A percentile compares a stretch with the other conserved stretches of the same genome.
These are phyloP conservation scores for Brettanomyces anomalus DNA, from an alignment of 805 yeast species.

Conservation along the genomic window DNA sequence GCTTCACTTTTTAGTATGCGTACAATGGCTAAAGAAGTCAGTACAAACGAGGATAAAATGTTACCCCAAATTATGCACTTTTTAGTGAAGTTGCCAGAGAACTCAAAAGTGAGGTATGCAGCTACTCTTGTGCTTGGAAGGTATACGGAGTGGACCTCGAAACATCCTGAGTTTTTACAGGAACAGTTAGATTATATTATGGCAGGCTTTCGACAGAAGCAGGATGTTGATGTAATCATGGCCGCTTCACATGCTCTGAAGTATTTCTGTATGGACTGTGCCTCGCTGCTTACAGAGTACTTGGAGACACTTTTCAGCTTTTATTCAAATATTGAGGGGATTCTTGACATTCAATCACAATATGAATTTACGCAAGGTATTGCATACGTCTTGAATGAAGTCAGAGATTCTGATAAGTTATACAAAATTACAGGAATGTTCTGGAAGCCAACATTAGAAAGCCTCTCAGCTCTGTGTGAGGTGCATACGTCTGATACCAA, in stretches of 20 bases:
- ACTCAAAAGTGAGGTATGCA: constrained; percentile 81
- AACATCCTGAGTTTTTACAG: constrained; percentile 75
- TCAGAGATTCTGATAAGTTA: constrained; percentile 39
- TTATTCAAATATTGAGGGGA: constrained; percentile 46
- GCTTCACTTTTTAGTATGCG: constrained; percentile 85
- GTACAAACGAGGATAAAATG: constrained; percentile 49
- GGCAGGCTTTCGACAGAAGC: constrained; percentile 47
- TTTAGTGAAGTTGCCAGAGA: constrained; percentile 68
- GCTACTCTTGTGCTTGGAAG: constrained; percentile 92
- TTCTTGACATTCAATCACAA: constrained; percentile 58
- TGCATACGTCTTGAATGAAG: constrained; percentile 68
- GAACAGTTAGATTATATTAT: constrained; percentile 79
- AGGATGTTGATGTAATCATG: constrained; percentile 43
- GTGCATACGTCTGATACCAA: constrained; percentile 6
- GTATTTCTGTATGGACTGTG: constrained; percentile 92
- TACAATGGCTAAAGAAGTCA: constrained; percentile 90
- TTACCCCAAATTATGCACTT: constrained; percentile 71
- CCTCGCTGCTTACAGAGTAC: constrained; percentile 50
- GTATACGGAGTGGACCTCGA: constrained; percentile 90
- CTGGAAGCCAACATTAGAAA: constrained; percentile 53
- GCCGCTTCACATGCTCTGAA: constrained; percentile 92
- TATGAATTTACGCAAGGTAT: constrained; percentile 85
- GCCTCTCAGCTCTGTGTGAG: constrained; percentile 23
- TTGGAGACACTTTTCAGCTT: constrained; percentile 69
- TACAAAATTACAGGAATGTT: constrained; percentile 51